These are phyloP conservation scores for Plasmodium cynomolgi DNA, from an alignment of 169 alveolate genomes.

Conservation along the genomic window DNA sequence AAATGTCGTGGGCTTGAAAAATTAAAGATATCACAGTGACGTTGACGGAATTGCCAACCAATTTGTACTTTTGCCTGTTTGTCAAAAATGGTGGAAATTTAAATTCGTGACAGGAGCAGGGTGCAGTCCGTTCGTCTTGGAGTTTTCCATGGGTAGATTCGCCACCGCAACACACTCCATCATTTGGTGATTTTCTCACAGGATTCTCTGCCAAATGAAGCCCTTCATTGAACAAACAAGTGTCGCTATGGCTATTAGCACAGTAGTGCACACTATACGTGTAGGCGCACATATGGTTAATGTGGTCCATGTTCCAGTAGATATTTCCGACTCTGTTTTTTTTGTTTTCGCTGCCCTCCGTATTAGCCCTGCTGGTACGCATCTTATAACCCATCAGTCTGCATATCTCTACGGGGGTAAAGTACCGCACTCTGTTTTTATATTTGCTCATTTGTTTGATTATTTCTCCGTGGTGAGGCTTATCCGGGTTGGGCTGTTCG, in stretches of 20 bases:
- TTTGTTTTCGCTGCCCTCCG: background rate
- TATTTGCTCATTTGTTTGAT: conserved; percentile 30
- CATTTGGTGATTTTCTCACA: background rate
- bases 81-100: conserved; percentile 52
- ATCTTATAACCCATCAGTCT: conserved; percentile 73
- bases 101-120: conserved; percentile 56
- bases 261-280: conserved; percentile 36
- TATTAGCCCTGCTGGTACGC: conserved; percentile 14
- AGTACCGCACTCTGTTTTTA: conserved; percentile 49
- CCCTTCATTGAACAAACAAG: conserved; percentile 12
- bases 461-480: background rate
- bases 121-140: background rate
- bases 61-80: conserved; percentile 55
- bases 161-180: background rate
- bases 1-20: conserved; percentile 50
- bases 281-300: conserved; percentile 65
- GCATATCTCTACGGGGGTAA: conserved; percentile 69
- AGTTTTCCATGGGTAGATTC: background rate
- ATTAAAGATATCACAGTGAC: conserved; percentile 49
- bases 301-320: conserved; percentile 68
- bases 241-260: background rate
- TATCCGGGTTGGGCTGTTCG: background rate
- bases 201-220: background rate
- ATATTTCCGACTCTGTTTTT: conserved; percentile 59
- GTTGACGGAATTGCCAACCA: conserved; percentile 72